Base-by-base conservation (phyloP, 495 filamentous ascomycete species). In the Cercophora sp. region DNA sequence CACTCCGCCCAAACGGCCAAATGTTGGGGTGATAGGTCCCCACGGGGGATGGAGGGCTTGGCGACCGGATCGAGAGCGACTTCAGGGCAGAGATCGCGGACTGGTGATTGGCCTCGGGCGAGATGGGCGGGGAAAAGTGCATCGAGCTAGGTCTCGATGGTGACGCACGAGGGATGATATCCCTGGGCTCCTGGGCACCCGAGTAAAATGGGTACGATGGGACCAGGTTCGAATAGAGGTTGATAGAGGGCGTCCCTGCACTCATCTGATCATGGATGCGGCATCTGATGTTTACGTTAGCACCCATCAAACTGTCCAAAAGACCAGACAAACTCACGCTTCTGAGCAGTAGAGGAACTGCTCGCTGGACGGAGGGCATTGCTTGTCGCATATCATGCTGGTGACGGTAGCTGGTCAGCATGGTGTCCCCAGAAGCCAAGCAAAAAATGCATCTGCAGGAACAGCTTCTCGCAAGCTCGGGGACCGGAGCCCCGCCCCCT, bases 361-460 rank as follows among this genome's bases (percentile, higher is more conserved):
- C 27, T 75, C 72, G 46, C 71, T 70, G 25, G 68, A 60, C 42
- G 71, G 68, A 51, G 69, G 54, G 55, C 77, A 77, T 54, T 75
- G 70, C 63, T 75, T 77, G 48, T 75, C 75, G 58, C 75, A 78
- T n/a, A 69, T 69, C 75, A 78, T 78, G 62, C 75, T 78, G 45
- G 27, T 54, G 45, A 43, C 54, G 60, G 63, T 59, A n/a, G 58
- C 44, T 42, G 55, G 45, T 60, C 36, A 53, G 60, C 52, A 23
- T 24, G n/a, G 20, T 27, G 32, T 35, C 32, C 39, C 40, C 32
- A 37, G 22, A 24, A 46, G 34, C 52, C 43, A 35, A n/a, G 13
- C 13, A 51, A 26, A 48, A 48, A 29, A 39, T 62, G 48, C 32
- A 44, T 55, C 69, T 70, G 72, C 72, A 75, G 71, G 70, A 75